Base-by-base conservation (phyloP, 164 flowering plant species). In the Euptelea pleiosperma region DNA sequence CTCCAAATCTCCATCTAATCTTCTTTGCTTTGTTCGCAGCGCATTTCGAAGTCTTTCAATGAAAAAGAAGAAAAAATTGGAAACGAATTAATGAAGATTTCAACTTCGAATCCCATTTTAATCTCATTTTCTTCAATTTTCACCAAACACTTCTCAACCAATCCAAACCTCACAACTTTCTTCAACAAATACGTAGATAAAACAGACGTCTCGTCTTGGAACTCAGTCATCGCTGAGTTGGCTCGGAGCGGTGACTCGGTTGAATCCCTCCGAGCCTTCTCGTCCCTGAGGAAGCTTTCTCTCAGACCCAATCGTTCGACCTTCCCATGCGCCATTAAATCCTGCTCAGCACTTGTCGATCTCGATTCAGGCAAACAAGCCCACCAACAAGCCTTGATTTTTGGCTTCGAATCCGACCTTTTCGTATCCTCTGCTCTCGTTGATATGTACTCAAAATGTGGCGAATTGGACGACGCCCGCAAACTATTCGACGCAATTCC, bases 381-480 rank as follows among this genome's bases (percentile, higher is more conserved):
- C 65, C 98, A 91, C 58, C 91, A 81, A 55, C 96, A 84, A 57
- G 89, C 90, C 15, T 37, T 88, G 5, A 55, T 83, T 28, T 82
- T 83, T 21, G 96, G 97, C 11, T 77, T 65, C 26, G 81, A 70
- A 1, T 30, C 60, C 0, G 96, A 91, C 60, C 55, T 88, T 5
- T 91, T 88, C 44, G 82, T 91, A 6, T 79, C 88, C 1, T 88
- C 98, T 7, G 85, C 96, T 34, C 77, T 91, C 30, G 57, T 91
- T 14, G 89, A 84, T 46, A 84, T 91, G 96, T 91, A 88, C 68
- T 74, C 88, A 0, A 88, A 84, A 35, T 91, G 91, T 29, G 80
- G 87, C 8, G 55, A 76, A 3, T 53, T 86, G 53, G 31, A 28
- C 3, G 87, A 82, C 41, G 97, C 97, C 0, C 49, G 83, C 16